Conservation (phyloP, 1,284 basidiomycete genomes). For the Puccinia novopanici region DNA sequence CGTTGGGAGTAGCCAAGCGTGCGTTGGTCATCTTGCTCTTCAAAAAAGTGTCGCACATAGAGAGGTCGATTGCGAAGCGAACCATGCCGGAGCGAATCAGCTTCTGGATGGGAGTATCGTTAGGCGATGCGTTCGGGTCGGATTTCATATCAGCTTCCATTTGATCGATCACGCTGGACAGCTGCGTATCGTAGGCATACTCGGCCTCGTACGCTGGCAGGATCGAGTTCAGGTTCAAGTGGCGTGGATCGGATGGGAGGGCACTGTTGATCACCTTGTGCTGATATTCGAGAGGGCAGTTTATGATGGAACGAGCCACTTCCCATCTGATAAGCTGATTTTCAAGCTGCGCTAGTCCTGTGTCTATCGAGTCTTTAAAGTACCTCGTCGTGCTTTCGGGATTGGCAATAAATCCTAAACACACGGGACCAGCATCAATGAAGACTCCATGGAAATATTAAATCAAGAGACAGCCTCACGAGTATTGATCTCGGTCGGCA, state of each 20-base stretch:
- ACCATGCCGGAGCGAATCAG: slow-evolving; percentile 7
- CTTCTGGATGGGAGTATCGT: background rate
- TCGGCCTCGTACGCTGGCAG: background rate
- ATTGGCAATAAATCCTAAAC: background rate
- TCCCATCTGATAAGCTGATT: slow-evolving; percentile 39
- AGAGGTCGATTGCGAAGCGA: slow-evolving; percentile 31
- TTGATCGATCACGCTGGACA: slow-evolving; percentile 14
- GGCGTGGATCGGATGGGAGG: slow-evolving; percentile 27
- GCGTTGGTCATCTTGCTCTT: background rate
- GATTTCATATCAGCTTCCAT: background rate
- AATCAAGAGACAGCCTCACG: background rate
- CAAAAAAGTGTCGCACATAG: background rate
- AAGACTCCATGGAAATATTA: background rate
- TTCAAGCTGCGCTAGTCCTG: slow-evolving; percentile 12
- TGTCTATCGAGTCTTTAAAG: slow-evolving; percentile 12
- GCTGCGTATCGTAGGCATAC: background rate
- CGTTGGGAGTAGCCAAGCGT: slow-evolving; percentile 8
- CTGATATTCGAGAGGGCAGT: background rate
- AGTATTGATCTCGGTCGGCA: background rate
- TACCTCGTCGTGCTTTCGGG: background rate
- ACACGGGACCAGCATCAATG: background rate
- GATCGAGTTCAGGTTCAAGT: slow-evolving; percentile 16
- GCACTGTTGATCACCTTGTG: background rate
- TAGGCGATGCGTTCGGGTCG: background rate
- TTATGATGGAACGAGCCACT: slow-evolving; percentile 12